These are phyloP conservation scores for Aspergillus carbonarius DNA, from an alignment of 2,329 filamentous ascomycete species.

Conservation along the genomic window DNA sequence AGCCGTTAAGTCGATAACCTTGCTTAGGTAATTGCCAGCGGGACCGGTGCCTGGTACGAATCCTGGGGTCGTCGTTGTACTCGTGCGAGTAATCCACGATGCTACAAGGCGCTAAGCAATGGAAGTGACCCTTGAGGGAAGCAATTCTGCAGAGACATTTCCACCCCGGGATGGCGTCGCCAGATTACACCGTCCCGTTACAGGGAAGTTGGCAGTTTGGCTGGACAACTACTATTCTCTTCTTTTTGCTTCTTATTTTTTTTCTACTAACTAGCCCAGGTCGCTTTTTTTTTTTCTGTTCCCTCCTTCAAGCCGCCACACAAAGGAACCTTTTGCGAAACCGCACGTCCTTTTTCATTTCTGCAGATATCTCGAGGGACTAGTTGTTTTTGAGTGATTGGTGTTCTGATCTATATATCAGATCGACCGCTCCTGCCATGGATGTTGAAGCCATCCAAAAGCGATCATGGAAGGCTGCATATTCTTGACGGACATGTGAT, in stretches of 20 bases:
- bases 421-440: too few relatives aligned
- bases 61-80: slow-evolving; percentile 53
- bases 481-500: too few relatives aligned
- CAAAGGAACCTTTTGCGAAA: too few relatives aligned
- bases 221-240: slow-evolving; percentile 36
- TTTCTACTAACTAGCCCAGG: too few relatives aligned
- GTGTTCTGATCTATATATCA: too few relatives aligned
- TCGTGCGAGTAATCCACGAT: slow-evolving; percentile 58
- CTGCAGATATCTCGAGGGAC: too few relatives aligned
- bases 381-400: too few relatives aligned
- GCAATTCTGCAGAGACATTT: slow-evolving; percentile 59
- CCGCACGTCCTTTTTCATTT: too few relatives aligned
- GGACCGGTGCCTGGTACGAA: slow-evolving; percentile 56
- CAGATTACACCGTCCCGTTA: slow-evolving; percentile 52
- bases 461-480: too few relatives aligned
- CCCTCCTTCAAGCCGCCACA: too few relatives aligned
- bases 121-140: slow-evolving; percentile 57
- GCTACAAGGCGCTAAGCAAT: slow-evolving; percentile 55
- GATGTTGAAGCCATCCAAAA: too few relatives aligned
- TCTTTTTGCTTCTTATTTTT: slow-evolving; percentile 23
- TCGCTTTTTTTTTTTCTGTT: too few relatives aligned
- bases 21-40: slow-evolving; percentile 39
- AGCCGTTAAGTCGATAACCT: slow-evolving; percentile 37
- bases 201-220: slow-evolving; percentile 38
- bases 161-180: slow-evolving; percentile 56